Percentiles rank a stretch among this genome's conserved stretches.
These are phyloP conservation scores for Thinopyrum obtusiflorum DNA, from an alignment of 202 grass and related monocot genomes.

Conservation along the genomic window DNA sequence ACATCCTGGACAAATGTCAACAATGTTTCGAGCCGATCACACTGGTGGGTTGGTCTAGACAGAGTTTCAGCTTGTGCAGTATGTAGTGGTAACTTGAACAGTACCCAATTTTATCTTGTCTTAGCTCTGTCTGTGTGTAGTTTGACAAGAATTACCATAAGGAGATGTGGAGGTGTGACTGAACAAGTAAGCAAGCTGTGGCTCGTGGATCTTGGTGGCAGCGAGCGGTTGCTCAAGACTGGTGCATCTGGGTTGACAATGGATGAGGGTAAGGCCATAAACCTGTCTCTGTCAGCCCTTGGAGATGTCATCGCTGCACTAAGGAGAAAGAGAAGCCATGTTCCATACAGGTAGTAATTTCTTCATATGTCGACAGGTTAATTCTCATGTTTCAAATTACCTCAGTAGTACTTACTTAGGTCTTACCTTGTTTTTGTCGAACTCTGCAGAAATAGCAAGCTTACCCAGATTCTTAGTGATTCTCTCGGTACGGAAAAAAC, in stretches of 20 bases:
- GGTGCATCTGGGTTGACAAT: constrained; percentile 83
- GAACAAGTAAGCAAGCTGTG: constrained; percentile 75
- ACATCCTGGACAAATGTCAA: constrained; percentile 94
- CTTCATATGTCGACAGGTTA: background rate
- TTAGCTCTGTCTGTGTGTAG: constrained; percentile 73
- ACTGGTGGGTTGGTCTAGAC: constrained; percentile 64
- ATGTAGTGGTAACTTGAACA: constrained; percentile 15
- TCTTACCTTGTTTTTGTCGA: background rate
- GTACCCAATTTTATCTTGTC: constrained; percentile 65
- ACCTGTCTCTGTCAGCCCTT: constrained; percentile 89
- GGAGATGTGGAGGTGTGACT: constrained; percentile 33
- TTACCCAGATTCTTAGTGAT: constrained; percentile 91
- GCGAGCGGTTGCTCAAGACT: constrained; percentile 87
- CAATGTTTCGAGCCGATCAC: constrained; percentile 82
- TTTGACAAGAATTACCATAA: constrained; percentile 95
- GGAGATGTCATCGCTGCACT: constrained; percentile 93
- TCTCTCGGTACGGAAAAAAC: constrained; percentile 59
- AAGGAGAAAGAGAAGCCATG: constrained; percentile 67
- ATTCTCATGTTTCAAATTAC: constrained; percentile 6
- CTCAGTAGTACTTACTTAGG: background rate
- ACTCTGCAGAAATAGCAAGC: constrained; percentile 81
- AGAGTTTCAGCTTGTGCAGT: constrained; percentile 17
- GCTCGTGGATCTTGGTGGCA: constrained; percentile 91
- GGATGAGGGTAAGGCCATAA: constrained; percentile 95
- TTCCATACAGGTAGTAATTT: constrained; percentile 71